Percentiles rank a stretch among this genome's conserved stretches.
phyloP scores from a whole-genome alignment of 2,329 filamentous ascomycete genomes.

The Stachybotrys elegans region DNA sequence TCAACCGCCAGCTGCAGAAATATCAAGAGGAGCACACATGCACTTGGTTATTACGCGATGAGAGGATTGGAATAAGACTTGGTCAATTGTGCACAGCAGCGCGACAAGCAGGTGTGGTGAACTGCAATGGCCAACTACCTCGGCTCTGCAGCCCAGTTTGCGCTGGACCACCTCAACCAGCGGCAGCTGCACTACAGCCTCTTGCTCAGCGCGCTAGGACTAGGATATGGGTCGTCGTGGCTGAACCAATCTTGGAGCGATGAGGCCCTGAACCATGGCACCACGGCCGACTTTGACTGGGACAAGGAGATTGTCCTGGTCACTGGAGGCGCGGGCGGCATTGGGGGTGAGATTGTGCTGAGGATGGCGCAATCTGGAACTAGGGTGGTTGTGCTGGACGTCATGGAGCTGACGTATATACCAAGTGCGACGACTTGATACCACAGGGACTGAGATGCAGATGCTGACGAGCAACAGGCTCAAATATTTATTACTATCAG shows the following conservation, averaged over 20 bases:
- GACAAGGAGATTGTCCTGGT: slow-evolving; percentile 51
- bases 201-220: not conserved
- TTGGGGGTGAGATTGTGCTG: slow-evolving; percentile 49
- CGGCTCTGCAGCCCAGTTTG: not conserved
- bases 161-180: not conserved
- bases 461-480: slow-evolving; percentile 5
- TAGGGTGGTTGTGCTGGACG: slow-evolving; percentile 54
- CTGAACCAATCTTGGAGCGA: not conserved
- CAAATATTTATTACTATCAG: slow-evolving; percentile 45
- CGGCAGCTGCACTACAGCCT: not conserved
- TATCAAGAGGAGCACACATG: no score
- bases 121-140: not conserved
- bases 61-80: no score
- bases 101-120: no score
- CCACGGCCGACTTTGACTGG: slow-evolving; percentile 43
- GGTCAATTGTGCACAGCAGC: no score
- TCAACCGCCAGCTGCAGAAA: no score
- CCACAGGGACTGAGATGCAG: no score
- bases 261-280: slow-evolving; percentile 30
- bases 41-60: no score
- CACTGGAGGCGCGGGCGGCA: slow-evolving; percentile 56
- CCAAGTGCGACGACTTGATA: not conserved
- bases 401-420: slow-evolving; percentile 26
- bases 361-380: slow-evolving; percentile 45
- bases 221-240: not conserved